Conservation (phyloP, 768 basidiomycete species). For the Tricholoma hemisulphureum region DNA sequence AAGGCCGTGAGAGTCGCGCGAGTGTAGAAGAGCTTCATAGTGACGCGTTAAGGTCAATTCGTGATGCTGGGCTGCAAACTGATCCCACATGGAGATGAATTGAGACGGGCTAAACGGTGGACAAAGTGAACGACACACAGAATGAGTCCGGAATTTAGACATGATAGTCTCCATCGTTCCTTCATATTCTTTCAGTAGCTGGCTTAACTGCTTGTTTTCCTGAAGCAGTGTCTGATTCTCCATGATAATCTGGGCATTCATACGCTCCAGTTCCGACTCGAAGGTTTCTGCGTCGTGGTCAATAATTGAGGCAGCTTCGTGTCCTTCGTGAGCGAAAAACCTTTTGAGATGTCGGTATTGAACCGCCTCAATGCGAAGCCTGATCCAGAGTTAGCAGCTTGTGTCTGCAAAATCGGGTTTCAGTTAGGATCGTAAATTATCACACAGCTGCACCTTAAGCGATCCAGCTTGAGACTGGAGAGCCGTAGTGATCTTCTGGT, state of each 20-base stretch:
- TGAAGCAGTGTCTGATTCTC: constrained; percentile 92
- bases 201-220: constrained; percentile 92
- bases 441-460: constrained; percentile 60
- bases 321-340: constrained; percentile 35
- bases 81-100: background rate
- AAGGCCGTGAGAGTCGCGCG: constrained; percentile 57
- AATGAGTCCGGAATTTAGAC: constrained; percentile 90
- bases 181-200: constrained; percentile 92
- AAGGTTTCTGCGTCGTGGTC: constrained; percentile 70
- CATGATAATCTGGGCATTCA: constrained; percentile 84
- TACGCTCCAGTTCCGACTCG: constrained; percentile 87
- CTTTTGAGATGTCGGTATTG: constrained; percentile 85
- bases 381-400: constrained; percentile 67
- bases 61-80: constrained; percentile 92
- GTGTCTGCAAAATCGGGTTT: constrained; percentile 46
- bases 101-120: background rate
- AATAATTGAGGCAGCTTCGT: constrained; percentile 32
- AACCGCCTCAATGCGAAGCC: constrained; percentile 81
- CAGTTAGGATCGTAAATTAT: constrained; percentile 9
- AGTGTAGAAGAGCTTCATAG: constrained; percentile 78
- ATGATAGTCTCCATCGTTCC: constrained; percentile 93
- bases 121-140: constrained; percentile 23
- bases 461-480: constrained; percentile 67
- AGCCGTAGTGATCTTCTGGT: constrained; percentile 68
- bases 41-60: constrained; percentile 84